Conservation (phyloP, 257 asterid genomes). For the Lantana camara region DNA sequence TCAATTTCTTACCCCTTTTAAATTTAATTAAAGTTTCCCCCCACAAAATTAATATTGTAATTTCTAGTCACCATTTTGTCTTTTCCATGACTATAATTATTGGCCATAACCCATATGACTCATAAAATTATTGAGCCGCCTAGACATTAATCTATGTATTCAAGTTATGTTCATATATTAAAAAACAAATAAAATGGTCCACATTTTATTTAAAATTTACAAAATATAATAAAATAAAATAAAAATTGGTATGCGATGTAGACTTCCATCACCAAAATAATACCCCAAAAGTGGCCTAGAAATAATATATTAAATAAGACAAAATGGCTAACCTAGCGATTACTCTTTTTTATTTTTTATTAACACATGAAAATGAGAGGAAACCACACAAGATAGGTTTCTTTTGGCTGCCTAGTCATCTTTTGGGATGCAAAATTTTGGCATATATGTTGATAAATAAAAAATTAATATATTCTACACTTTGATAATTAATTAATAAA, state of each 20-base stretch:
- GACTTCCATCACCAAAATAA: constrained; percentile 24
- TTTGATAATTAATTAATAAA: no score
- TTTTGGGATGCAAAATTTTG: constrained; percentile 5
- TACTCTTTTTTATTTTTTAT: constrained; percentile 3
- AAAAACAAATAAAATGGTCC: constrained; percentile 18
- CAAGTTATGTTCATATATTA: constrained; percentile 10
- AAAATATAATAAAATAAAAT: no score
- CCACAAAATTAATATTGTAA: constrained; percentile 3
- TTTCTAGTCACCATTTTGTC: constrained; percentile 37
- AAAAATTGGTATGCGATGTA: constrained; percentile 10
- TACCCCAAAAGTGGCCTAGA: constrained; percentile 13
- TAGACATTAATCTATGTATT: constrained; percentile 1
- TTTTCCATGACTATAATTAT: constrained; percentile 7
- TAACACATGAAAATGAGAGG: constrained; percentile 30
- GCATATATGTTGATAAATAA: not conserved
- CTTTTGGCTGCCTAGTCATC: constrained; percentile 32
- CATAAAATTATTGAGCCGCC: constrained; percentile 29
- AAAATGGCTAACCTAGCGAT: constrained; percentile 27
- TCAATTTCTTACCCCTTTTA: not conserved
- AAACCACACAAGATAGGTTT: constrained; percentile 28
- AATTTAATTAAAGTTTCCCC: not conserved
- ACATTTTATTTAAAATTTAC: constrained; percentile 3
- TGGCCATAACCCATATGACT: constrained; percentile 19
- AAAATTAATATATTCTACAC: no score
- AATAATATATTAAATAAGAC: constrained; percentile 28